Evolutionary conservation across 2,329 filamentous ascomycete genomes (phyloP).

Genomic region (Geosmithia putterillii): DNA sequence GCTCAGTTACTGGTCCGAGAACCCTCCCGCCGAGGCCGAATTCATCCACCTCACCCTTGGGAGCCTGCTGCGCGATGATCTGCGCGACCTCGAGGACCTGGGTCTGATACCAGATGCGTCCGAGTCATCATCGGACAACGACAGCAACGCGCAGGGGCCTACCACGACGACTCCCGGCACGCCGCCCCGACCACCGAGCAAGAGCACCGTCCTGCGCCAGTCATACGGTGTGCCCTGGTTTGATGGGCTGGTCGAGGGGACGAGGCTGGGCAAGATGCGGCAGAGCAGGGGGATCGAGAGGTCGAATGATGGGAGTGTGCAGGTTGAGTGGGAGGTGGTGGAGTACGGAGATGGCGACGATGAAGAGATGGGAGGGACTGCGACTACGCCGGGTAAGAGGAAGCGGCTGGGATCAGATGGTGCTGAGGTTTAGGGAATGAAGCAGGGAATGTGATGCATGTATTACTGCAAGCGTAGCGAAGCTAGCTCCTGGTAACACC

Average conservation of each 20-base stretch:
- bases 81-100: constrained; percentile 61
- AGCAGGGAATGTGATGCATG: no score
- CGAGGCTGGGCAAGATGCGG: constrained; percentile 55
- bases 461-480: no score
- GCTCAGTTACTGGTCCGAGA: constrained; percentile 72
- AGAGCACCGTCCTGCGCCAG: constrained; percentile 26
- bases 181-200: constrained; percentile 4
- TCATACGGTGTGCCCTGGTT: constrained; percentile 77
- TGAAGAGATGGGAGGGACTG: constrained; percentile 19
- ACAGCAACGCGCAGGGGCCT: constrained; percentile 13
- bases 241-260: constrained; percentile 67
- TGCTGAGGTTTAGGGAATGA: no score
- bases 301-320: constrained; percentile 50
- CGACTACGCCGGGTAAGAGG: constrained; percentile 32
- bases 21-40: constrained; percentile 56
- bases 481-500: no score
- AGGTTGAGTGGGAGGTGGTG: constrained; percentile 72
- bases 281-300: constrained; percentile 41
- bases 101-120: constrained; percentile 49
- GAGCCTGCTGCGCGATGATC: constrained; percentile 58
- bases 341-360: constrained; percentile 43
- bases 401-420: constrained; percentile 24
- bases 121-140: constrained; percentile 9
- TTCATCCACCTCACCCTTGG: constrained; percentile 76
- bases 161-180: constrained; percentile 4